Conservation (phyloP, 2,329 filamentous ascomycete genomes). For the Juglanconis juglandina region DNA sequence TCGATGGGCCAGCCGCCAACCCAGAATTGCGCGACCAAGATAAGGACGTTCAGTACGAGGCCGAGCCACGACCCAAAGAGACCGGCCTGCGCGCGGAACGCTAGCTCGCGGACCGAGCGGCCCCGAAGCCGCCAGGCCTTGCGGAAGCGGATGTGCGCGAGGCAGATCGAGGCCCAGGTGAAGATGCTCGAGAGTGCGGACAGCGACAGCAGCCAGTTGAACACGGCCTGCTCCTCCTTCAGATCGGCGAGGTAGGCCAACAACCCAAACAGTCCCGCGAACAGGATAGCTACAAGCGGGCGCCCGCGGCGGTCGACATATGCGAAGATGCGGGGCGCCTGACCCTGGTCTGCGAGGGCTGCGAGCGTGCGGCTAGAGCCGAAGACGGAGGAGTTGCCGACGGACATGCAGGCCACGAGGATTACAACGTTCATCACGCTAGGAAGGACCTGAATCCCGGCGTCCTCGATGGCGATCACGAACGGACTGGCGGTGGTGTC, state of each 20-base stretch:
- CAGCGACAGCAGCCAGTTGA: slow-evolving; percentile 76
- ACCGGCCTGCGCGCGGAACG: slow-evolving; percentile 78
- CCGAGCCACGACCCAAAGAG: slow-evolving; percentile 78
- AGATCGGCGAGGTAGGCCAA: slow-evolving; percentile 74
- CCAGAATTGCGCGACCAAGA: slow-evolving; percentile 85
- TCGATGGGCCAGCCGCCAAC: slow-evolving; percentile 74
- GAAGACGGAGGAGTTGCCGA: slow-evolving; percentile 89
- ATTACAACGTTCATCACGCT: slow-evolving; percentile 96
- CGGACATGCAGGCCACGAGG: slow-evolving; percentile 82
- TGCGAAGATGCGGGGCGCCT: slow-evolving; percentile 71
- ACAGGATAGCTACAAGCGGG: slow-evolving; percentile 67
- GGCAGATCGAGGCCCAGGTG: slow-evolving; percentile 80
- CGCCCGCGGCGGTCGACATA: slow-evolving; percentile 83
- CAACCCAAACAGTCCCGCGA: slow-evolving; percentile 67
- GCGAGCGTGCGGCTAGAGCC: slow-evolving; percentile 87
- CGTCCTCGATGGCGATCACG: slow-evolving; percentile 85
- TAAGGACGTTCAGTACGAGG: slow-evolving; percentile 68
- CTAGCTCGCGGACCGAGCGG: slow-evolving; percentile 70
- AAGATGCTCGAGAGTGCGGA: slow-evolving; percentile 72
- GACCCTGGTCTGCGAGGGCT: slow-evolving; percentile 81
- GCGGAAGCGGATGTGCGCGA: slow-evolving; percentile 91
- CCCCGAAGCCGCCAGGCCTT: slow-evolving; percentile 69
- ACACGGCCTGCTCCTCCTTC: slow-evolving; percentile 56
- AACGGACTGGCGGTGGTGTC: slow-evolving; percentile 60
- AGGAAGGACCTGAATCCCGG: slow-evolving; percentile 75